phyloP scores from a whole-genome alignment of 1,139 yeast genomes.

The Yamadazyma atmosphaerica region DNA sequence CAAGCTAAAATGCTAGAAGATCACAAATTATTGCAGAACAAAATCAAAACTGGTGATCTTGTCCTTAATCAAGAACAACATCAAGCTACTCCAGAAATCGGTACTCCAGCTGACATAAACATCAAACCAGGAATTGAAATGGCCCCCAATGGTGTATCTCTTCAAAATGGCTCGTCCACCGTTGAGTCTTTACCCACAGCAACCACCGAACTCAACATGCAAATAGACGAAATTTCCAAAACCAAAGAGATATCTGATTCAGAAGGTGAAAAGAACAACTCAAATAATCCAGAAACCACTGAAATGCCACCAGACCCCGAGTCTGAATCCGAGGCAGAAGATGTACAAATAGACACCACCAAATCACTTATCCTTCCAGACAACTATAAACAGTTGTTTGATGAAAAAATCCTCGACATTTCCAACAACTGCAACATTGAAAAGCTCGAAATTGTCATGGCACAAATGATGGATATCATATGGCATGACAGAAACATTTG shows the following conservation, averaged over 20 bases:
- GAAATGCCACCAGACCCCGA: slow-evolving; percentile 18
- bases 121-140: not conserved
- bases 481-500: slow-evolving; percentile 71
- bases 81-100: not conserved
- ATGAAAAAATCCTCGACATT: slow-evolving; percentile 23
- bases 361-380: slow-evolving; percentile 18
- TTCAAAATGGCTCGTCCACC: not conserved
- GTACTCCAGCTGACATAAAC: slow-evolving; percentile 2
- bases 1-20: slow-evolving; percentile 49
- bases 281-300: slow-evolving; percentile 14
- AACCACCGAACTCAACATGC: too few relatives aligned
- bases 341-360: slow-evolving; percentile 17
- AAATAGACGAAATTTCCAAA: too few relatives aligned
- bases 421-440: slow-evolving; percentile 65
- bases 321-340: slow-evolving; percentile 29
- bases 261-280: slow-evolving; percentile 3
- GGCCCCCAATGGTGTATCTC: not conserved
- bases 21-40: slow-evolving; percentile 27
- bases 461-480: slow-evolving; percentile 68
- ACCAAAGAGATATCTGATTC: not conserved
- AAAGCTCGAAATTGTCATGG: slow-evolving; percentile 68
- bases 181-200: not conserved
- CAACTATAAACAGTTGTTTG: slow-evolving; percentile 19
- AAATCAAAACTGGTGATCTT: slow-evolving; percentile 9
- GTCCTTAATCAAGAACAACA: slow-evolving; percentile 3